Conservation (phyloP, 1,284 basidiomycete species). For the Phellopilus nigrolimitatus region DNA sequence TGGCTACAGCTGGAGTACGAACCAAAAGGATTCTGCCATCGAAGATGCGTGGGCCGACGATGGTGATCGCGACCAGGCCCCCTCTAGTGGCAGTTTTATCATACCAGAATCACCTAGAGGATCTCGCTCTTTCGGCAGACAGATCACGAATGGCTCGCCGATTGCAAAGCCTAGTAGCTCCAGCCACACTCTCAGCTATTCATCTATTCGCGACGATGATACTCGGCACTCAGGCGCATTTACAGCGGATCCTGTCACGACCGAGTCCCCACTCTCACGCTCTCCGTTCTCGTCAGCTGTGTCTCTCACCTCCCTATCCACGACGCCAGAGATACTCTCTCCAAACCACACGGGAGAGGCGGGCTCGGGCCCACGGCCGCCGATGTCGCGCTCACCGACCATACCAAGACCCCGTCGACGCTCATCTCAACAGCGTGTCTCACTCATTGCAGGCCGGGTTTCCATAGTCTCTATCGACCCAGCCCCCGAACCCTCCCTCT, state of each 20-base stretch:
- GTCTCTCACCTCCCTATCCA: conserved; percentile 13
- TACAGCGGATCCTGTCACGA: conserved; percentile 14
- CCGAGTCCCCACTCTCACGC: conserved; percentile 10
- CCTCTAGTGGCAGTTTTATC: conserved; percentile 15
- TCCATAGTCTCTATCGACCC: conserved; percentile 68
- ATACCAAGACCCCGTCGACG: conserved; percentile 62
- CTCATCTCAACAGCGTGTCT: conserved; percentile 77
- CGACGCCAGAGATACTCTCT: conserved; percentile 28
- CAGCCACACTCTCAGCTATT: not conserved
- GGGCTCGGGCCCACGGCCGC: conserved; percentile 30
- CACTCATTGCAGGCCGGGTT: conserved; percentile 73
- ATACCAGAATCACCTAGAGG: conserved; percentile 12
- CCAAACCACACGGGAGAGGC: conserved; percentile 31
- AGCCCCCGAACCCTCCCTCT: conserved; percentile 50
- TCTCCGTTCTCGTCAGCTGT: conserved; percentile 17
- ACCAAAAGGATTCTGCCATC: conserved; percentile 29
- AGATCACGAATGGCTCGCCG: not conserved
- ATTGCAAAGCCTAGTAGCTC: not conserved
- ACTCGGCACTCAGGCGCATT: not conserved
- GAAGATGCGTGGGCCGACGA: conserved; percentile 20
- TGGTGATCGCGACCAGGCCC: conserved; percentile 17
- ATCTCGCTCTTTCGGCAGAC: not conserved
- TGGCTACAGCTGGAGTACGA: conserved; percentile 70
- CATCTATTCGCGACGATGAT: not conserved
- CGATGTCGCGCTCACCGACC: conserved; percentile 36